phyloP scores from a whole-genome alignment of 2,329 filamentous ascomycete genomes.

The Talaromyces piceae region DNA sequence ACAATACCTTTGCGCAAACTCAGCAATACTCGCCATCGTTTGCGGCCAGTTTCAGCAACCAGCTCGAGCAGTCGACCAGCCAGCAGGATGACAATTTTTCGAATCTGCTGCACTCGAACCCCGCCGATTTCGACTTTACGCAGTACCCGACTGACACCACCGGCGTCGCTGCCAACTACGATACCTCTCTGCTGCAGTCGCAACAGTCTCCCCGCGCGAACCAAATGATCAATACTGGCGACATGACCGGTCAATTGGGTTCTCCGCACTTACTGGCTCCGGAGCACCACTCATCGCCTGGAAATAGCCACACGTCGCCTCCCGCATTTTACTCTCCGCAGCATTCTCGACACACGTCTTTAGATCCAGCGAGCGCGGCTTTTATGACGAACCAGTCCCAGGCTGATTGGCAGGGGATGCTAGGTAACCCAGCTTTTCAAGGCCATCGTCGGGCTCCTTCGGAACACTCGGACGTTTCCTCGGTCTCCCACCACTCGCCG shows the following conservation, averaged over 20 bases:
- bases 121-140: constrained; percentile 31
- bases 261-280: constrained; percentile 47
- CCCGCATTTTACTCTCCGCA: constrained; percentile 44
- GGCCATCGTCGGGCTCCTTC: constrained; percentile 78
- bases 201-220: constrained; percentile 25
- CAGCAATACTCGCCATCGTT: constrained; percentile 31
- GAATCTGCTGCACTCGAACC: constrained; percentile 33
- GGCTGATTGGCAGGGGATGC: constrained; percentile 51
- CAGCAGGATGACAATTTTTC: constrained; percentile 31
- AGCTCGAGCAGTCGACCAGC: constrained; percentile 26
- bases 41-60: constrained; percentile 28
- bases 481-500: constrained; percentile 73
- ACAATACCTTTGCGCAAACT: constrained; percentile 28
- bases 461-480: constrained; percentile 88
- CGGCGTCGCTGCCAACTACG: constrained; percentile 26
- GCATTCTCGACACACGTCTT: constrained; percentile 53
- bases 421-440: constrained; percentile 58
- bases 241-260: constrained; percentile 40
- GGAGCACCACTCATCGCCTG: constrained; percentile 43
- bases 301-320: constrained; percentile 43
- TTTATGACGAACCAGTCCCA: constrained; percentile 46
- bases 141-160: constrained; percentile 30
- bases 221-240: constrained; percentile 40
- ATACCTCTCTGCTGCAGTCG: constrained; percentile 30
- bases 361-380: constrained; percentile 54